These are phyloP conservation scores for Thelonectria olida DNA, from an alignment of 2,329 filamentous ascomycete genomes.

Conservation along the genomic window DNA sequence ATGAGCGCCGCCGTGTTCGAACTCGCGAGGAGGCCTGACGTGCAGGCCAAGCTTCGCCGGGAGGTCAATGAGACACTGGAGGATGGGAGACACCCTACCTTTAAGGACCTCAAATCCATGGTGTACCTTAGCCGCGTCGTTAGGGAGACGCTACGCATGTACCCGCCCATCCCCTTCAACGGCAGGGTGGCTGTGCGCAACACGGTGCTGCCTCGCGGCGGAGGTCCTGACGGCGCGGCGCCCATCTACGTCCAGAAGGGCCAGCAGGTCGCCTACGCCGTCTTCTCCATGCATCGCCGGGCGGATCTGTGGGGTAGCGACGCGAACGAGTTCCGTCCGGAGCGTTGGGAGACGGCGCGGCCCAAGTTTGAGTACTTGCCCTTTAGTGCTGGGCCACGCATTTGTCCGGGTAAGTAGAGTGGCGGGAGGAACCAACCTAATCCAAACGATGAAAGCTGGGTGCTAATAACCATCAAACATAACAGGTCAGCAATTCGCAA, in stretches of 20 bases:
- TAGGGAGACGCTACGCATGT: background rate
- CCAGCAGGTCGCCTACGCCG: slow-evolving; percentile 50
- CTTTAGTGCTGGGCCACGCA: background rate
- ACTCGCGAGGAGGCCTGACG: too few species aligned
- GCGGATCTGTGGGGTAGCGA: slow-evolving; percentile 49
- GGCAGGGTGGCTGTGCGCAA: slow-evolving; percentile 55
- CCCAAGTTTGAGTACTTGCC: background rate
- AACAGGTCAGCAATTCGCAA: too few species aligned
- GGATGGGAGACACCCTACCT: too few species aligned
- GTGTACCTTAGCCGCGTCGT: too few species aligned
- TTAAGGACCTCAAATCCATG: too few species aligned
- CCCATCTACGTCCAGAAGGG: slow-evolving; percentile 60
- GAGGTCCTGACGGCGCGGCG: slow-evolving; percentile 54
- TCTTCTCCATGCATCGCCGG: slow-evolving; percentile 52
- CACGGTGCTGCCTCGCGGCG: slow-evolving; percentile 59
- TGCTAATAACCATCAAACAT: too few species aligned
- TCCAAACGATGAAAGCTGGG: too few species aligned
- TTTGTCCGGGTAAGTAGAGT: too few species aligned
- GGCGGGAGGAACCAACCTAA: too few species aligned
- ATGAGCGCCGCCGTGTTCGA: too few species aligned
- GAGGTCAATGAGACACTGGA: too few species aligned
- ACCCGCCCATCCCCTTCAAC: slow-evolving; percentile 45
- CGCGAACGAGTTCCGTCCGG: slow-evolving; percentile 51
- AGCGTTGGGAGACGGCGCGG: slow-evolving; percentile 46
- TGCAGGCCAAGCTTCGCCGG: too few species aligned